Evolutionary conservation across 2,329 filamentous ascomycete species (phyloP).

Genomic region (Emericellopsis cladophorae): DNA sequence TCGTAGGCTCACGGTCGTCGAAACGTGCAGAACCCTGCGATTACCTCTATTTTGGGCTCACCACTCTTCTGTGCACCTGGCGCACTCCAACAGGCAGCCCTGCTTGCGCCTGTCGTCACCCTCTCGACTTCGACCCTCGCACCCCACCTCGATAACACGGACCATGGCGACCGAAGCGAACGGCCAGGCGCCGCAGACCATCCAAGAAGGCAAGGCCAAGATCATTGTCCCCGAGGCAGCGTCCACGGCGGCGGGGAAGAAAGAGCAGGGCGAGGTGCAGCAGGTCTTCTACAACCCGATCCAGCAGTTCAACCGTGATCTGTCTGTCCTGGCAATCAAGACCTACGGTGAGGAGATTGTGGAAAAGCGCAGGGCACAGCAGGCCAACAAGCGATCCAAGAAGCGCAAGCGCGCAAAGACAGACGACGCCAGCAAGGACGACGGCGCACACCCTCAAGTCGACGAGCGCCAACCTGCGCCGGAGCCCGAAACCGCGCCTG

Average conservation of each 20-base stretch:
- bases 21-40: too few relatives aligned
- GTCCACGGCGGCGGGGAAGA: slow-evolving; percentile 31
- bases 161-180: too few relatives aligned
- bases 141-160: too few relatives aligned
- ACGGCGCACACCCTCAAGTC: slow-evolving; percentile 1
- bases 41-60: too few relatives aligned
- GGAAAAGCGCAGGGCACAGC: slow-evolving; percentile 18
- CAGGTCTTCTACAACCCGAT: slow-evolving; percentile 99
- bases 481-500: slow-evolving; percentile 3
- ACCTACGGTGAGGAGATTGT: slow-evolving; percentile 63
- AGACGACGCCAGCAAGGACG: slow-evolving; percentile 2
- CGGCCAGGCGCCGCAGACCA: slow-evolving; percentile 35
- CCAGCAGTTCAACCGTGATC: slow-evolving; percentile 94
- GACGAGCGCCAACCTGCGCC: too few relatives aligned
- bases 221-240: slow-evolving; percentile 39
- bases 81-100: too few relatives aligned
- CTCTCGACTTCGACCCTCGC: too few relatives aligned
- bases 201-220: slow-evolving; percentile 43
- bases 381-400: slow-evolving; percentile 6
- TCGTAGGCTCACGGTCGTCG: too few relatives aligned
- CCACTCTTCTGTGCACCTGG: too few relatives aligned
- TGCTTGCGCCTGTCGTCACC: too few relatives aligned
- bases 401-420: slow-evolving; percentile 34
- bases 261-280: slow-evolving; percentile 37
- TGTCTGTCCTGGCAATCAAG: slow-evolving; percentile 86